Conservation (phyloP, 1,284 basidiomycete species). For the Termitomyces sp. region DNA sequence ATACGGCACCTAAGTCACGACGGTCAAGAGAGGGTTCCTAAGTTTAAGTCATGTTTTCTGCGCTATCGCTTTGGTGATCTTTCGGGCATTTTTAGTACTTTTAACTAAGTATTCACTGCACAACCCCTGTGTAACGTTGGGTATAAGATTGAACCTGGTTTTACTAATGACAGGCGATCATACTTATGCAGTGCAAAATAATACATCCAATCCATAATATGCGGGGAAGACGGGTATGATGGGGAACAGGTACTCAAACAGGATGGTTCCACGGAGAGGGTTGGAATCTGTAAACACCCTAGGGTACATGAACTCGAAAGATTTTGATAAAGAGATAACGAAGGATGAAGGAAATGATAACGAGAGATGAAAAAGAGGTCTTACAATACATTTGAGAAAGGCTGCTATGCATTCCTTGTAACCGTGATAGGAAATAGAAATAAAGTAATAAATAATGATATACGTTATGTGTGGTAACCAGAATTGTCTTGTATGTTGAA, state of each 20-base stretch:
- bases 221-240: conserved; percentile 9
- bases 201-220: conserved; percentile 20
- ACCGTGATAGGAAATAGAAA: conserved; percentile 5
- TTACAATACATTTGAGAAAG: background rate
- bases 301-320: background rate
- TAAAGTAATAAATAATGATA: conserved; percentile 19
- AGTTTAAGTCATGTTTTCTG: background rate
- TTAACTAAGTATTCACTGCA: background rate
- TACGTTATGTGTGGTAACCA: conserved; percentile 12
- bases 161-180: conserved; percentile 6
- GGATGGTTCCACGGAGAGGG: conserved; percentile 1
- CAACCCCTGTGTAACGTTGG: background rate
- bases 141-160: background rate
- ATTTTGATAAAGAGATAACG: background rate
- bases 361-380: background rate
- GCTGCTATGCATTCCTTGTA: conserved; percentile 6
- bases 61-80: background rate
- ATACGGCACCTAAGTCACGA: conserved; percentile 34
- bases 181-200: conserved; percentile 11
- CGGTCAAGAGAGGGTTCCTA: conserved; percentile 24
- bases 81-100: background rate
- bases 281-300: background rate
- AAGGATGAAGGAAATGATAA: background rate
- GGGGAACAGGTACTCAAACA: conserved; percentile 4
- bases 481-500: conserved; percentile 32